Percentiles rank a stretch among this genome's conserved stretches.
Conservation (phyloP, 495 filamentous ascomycete species). For the Bathelium albidoporum region DNA sequence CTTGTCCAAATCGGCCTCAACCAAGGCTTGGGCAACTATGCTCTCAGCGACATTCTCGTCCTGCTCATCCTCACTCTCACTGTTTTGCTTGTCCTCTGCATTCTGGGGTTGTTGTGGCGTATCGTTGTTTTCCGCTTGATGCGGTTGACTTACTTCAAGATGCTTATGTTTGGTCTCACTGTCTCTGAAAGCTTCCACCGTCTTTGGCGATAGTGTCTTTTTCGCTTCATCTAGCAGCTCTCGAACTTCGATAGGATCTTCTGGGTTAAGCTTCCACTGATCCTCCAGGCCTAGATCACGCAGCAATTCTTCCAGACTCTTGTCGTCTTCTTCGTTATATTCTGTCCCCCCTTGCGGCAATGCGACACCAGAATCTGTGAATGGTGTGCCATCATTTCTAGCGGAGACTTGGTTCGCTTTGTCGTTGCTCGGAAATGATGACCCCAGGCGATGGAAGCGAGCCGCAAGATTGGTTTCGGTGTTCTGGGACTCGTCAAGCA, state of each 20-base stretch:
- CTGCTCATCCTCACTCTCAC: constrained; percentile 15
- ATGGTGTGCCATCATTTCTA: not conserved
- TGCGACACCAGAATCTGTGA: not conserved
- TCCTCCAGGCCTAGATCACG: constrained; percentile 29
- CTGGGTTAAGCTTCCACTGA: constrained; percentile 20
- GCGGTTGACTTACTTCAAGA: not conserved
- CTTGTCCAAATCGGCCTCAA: constrained; percentile 23
- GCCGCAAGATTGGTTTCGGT: constrained; percentile 22
- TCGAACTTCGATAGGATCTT: constrained; percentile 25
- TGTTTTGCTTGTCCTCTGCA: constrained; percentile 1
- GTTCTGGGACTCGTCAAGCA: constrained; percentile 5
- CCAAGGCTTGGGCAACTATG: constrained; percentile 25
- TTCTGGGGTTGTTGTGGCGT: not conserved
- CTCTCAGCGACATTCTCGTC: constrained; percentile 27
- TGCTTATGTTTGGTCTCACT: constrained; percentile 1
- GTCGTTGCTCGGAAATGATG: not conserved
- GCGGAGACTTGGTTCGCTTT: not conserved
- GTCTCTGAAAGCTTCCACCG: constrained; percentile 3
- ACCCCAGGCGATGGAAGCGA: constrained; percentile 25
- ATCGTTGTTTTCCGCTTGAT: not conserved
- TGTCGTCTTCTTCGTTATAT: constrained; percentile 18
- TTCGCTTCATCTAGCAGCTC: constrained; percentile 24
- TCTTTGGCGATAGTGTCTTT: constrained; percentile 14
- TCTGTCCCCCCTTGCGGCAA: not conserved
- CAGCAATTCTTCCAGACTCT: constrained; percentile 31